Percentiles rank a stretch among this genome's conserved stretches.
Evolutionary conservation across 2,329 filamentous ascomycete genomes (phyloP).

Genomic region (Penicillium palitans): DNA sequence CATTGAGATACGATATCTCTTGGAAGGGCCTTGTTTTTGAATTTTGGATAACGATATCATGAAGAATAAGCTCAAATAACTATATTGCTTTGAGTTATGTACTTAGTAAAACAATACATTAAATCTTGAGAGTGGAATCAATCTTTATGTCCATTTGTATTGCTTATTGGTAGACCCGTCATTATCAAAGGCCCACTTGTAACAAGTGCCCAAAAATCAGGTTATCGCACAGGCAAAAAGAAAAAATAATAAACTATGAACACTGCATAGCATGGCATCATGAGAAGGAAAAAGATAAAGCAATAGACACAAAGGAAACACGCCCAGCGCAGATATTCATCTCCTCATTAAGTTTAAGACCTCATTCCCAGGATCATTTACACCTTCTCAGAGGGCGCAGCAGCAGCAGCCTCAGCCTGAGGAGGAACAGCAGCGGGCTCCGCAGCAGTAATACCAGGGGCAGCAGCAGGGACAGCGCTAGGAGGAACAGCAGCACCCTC

Average conservation of each 20-base stretch:
- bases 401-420: slow-evolving; percentile 24
- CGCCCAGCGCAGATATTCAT: slow-evolving; percentile 11
- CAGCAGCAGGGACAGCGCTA: slow-evolving; percentile 12
- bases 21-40: not conserved
- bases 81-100: not conserved
- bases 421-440: slow-evolving; percentile 21
- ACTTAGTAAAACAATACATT: not conserved
- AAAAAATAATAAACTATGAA: slow-evolving; percentile 5
- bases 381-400: slow-evolving; percentile 32
- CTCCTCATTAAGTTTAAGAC: not conserved
- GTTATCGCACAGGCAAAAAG: slow-evolving; percentile 3
- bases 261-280: slow-evolving; percentile 9
- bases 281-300: not conserved
- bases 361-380: slow-evolving; percentile 10
- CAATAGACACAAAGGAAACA: slow-evolving; percentile 12
- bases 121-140: not conserved
- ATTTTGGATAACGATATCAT: slow-evolving; percentile 9
- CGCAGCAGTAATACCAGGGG: slow-evolving; percentile 3
- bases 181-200: not conserved
- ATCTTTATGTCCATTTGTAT: not conserved
- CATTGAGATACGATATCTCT: not conserved
- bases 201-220: not conserved
- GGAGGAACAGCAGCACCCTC: slow-evolving; percentile 17
- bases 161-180: not conserved
- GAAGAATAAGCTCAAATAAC: not conserved